Conservation (phyloP, 192 early-diverging fungal species). For the Lobosporangium transversale region DNA sequence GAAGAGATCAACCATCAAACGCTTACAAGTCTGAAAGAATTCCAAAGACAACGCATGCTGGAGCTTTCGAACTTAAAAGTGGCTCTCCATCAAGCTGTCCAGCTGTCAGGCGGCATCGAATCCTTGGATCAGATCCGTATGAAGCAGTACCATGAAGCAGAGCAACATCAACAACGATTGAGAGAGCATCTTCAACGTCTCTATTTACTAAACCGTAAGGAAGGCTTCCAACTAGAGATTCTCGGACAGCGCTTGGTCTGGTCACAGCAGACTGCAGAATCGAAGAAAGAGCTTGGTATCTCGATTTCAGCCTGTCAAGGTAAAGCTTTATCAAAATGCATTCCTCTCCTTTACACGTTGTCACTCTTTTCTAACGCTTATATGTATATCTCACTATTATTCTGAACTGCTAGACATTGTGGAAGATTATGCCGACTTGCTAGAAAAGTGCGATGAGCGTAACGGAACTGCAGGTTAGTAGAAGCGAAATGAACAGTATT, state of each 20-base stretch:
- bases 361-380: too few species aligned
- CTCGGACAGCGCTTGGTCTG: constrained; percentile 44
- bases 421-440: constrained; percentile 14
- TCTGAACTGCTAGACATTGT: constrained; percentile 10
- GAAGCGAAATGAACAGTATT: too few species aligned
- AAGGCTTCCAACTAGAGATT: constrained; percentile 49
- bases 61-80: constrained; percentile 34
- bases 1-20: constrained; percentile 36
- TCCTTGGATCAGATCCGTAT: constrained; percentile 31
- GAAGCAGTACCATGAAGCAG: constrained; percentile 45
- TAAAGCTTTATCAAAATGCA: too few species aligned
- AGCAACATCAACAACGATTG: constrained; percentile 22
- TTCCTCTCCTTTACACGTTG: too few species aligned
- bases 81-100: constrained; percentile 32
- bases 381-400: neutral
- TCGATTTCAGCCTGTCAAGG: constrained; percentile 20
- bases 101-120: constrained; percentile 35
- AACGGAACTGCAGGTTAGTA: constrained; percentile 23
- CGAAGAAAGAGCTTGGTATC: constrained; percentile 13
- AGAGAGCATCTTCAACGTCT: constrained; percentile 27
- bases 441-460: constrained; percentile 14
- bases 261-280: constrained; percentile 37
- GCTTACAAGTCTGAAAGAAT: constrained; percentile 19
- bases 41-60: constrained; percentile 34
- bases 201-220: constrained; percentile 13